These are phyloP conservation scores for Chaetomiaceae sp. DNA, from an alignment of 2,329 filamentous ascomycete species.

Conservation along the genomic window DNA sequence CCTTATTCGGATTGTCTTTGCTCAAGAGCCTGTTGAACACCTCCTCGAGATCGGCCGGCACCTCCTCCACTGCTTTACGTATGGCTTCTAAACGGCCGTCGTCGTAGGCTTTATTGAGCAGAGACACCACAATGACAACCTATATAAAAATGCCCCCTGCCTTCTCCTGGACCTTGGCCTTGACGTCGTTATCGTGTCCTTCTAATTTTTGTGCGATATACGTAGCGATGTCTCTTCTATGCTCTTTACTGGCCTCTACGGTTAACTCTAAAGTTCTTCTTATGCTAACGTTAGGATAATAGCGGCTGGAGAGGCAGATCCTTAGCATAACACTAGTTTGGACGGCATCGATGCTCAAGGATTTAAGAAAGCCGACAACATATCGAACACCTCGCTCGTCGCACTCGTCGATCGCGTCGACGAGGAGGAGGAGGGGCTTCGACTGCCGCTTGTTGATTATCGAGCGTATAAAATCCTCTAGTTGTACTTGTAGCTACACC, in stretches of 20 bases:
- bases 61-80: constrained; percentile 10
- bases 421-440: background rate
- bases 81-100: background rate
- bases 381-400: background rate
- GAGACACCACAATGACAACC: background rate
- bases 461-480: background rate
- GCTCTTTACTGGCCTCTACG: background rate
- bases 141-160: background rate
- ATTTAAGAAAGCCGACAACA: background rate
- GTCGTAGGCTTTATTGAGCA: constrained; percentile 1
- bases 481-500: background rate
- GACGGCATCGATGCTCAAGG: background rate
- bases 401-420: background rate
- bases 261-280: background rate
- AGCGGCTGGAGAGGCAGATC: background rate
- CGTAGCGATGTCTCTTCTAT: background rate
- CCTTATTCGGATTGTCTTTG: background rate
- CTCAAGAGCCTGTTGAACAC: background rate
- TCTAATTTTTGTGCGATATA: background rate
- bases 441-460: background rate
- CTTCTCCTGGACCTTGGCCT: background rate
- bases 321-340: background rate
- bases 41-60: background rate
- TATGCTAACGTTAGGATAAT: background rate
- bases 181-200: background rate